These are phyloP conservation scores for Priceomyces medius DNA, from an alignment of 805 yeast genomes.

Conservation along the genomic window DNA sequence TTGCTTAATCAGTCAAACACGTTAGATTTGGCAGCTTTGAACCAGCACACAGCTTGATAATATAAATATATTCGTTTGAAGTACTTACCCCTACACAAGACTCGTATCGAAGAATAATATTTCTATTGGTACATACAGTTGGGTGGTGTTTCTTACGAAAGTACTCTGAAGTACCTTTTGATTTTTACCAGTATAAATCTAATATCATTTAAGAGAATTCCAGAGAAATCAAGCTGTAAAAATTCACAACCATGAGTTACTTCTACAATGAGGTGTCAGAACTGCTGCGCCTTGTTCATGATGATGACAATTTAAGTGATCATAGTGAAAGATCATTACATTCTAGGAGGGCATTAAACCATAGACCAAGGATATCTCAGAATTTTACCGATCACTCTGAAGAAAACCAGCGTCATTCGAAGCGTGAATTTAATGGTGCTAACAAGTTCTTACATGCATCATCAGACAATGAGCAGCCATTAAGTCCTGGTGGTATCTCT, in stretches of 20 bases:
- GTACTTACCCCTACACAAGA: no score
- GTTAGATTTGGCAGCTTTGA: no score
- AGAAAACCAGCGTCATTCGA: slow-evolving; percentile 1
- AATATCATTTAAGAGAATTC: not conserved
- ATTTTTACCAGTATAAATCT: not conserved
- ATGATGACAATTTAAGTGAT: not conserved
- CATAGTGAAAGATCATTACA: not conserved
- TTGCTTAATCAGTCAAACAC: no score
- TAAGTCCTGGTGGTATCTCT: slow-evolving; percentile 11
- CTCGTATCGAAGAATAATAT: no score
- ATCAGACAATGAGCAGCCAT: not conserved
- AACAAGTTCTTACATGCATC: not conserved
- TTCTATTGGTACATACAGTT: no score
- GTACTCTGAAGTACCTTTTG: not conserved
- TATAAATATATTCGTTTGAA: no score
- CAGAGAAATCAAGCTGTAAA: not conserved
- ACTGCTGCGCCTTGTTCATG: slow-evolving; percentile 1
- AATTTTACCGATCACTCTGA: slow-evolving; percentile 9
- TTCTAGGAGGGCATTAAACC: not conserved
- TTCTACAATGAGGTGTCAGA: slow-evolving; percentile 2
- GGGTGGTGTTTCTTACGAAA: not conserved
- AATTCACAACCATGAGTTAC: slow-evolving; percentile 1
- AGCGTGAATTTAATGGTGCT: not conserved
- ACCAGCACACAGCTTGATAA: no score
- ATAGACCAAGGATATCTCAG: not conserved